These are phyloP conservation scores for Polyporus tsugae DNA, from an alignment of 1,284 basidiomycete genomes.

Conservation along the genomic window DNA sequence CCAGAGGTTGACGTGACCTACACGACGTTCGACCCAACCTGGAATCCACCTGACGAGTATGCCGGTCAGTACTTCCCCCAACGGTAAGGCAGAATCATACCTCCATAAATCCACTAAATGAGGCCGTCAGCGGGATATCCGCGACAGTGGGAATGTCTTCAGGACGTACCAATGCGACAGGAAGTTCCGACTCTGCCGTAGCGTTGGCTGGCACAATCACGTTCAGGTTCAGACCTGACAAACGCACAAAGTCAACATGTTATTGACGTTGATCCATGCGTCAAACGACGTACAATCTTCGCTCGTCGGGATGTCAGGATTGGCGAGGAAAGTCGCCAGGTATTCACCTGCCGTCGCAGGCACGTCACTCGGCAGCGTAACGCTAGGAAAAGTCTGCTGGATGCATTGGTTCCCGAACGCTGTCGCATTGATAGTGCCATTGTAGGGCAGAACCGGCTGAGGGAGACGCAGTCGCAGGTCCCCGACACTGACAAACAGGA, in stretches of 20 bases:
- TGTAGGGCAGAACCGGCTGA: neutral
- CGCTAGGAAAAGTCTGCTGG: conserved; percentile 12
- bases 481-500: conserved; percentile 42
- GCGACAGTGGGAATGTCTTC: too few species aligned
- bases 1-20: neutral
- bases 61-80: neutral
- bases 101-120: conserved; percentile 38
- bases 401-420: conserved; percentile 17
- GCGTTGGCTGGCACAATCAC: conserved; percentile 44
- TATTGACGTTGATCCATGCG: neutral
- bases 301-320: conserved; percentile 8
- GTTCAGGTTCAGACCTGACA: conserved; percentile 55
- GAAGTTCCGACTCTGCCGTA: conserved; percentile 40
- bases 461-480: conserved; percentile 42
- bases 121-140: neutral
- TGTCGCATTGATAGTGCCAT: conserved; percentile 15
- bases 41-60: conserved; percentile 12
- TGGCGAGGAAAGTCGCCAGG: neutral
- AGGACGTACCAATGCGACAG: conserved; percentile 50
- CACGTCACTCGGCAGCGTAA: conserved; percentile 10
- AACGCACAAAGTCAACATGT: neutral
- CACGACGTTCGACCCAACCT: conserved; percentile 14
- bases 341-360: conserved; percentile 4
- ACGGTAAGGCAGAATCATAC: neutral
- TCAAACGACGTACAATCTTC: conserved; percentile 32